Percentiles rank a stretch among this genome's conserved stretches.
phyloP scores from a whole-genome alignment of 176 grass and related monocot genomes.

The Pharus latifolius region DNA sequence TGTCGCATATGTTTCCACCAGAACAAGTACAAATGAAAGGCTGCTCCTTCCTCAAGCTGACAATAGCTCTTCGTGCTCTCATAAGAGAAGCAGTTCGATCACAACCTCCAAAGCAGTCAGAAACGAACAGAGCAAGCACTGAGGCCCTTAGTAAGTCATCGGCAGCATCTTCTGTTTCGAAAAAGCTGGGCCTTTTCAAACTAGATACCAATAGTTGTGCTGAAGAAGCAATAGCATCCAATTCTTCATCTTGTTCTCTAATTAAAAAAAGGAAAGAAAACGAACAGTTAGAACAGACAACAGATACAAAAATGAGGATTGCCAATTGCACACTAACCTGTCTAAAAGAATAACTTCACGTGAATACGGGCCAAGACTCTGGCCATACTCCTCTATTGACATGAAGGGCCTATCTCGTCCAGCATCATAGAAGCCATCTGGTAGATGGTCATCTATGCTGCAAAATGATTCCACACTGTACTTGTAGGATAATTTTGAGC shows the following conservation, averaged over 20 bases:
- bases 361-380: conserved; percentile 43
- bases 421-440: conserved; percentile 98
- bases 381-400: conserved; percentile 74
- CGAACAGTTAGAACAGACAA: conserved; percentile 21
- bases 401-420: conserved; percentile 80
- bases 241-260: conserved; percentile 90
- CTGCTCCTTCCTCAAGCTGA: conserved; percentile 74
- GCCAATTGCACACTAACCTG: conserved; percentile 38
- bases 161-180: conserved; percentile 35
- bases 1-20: conserved; percentile 27
- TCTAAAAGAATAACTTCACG: conserved; percentile 98
- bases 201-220: conserved; percentile 73
- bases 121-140: conserved; percentile 91
- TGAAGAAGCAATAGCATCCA: conserved; percentile 81
- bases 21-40: conserved; percentile 95
- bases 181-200: conserved; percentile 48
- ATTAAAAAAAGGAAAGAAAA: conserved; percentile 14
- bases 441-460: conserved; percentile 74
- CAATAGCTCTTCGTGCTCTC: conserved; percentile 55
- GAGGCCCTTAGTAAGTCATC: conserved; percentile 69
- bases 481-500: conserved; percentile 69
- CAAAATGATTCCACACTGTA: conserved; percentile 84
- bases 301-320: background rate
- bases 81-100: conserved; percentile 70
- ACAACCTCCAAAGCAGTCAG: conserved; percentile 95